phyloP scores from a whole-genome alignment of 495 filamentous ascomycete species.

The Clavariopsis aquatica region DNA sequence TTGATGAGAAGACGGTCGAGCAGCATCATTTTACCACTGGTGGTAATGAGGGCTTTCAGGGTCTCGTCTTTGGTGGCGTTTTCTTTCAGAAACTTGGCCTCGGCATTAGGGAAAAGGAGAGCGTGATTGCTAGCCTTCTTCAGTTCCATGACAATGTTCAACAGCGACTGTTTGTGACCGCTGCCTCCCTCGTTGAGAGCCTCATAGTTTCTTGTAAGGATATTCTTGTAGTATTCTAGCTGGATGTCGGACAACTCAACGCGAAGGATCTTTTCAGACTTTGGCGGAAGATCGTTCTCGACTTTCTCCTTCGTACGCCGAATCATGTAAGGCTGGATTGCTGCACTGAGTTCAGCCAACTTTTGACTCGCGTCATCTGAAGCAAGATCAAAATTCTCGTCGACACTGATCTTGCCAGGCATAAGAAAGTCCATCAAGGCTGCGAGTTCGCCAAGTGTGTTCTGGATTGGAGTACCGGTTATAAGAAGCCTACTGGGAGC shows the following conservation, averaged over 20 bases:
- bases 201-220: conserved; percentile 93
- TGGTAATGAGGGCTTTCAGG: conserved; percentile 85
- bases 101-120: conserved; percentile 93
- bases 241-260: conserved; percentile 95
- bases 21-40: conserved; percentile 99
- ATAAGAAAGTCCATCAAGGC: conserved; percentile 95
- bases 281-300: conserved; percentile 91
- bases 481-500: conserved; percentile 86
- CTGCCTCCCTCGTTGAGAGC: conserved; percentile 86
- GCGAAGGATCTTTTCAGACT: conserved; percentile 97
- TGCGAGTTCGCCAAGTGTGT: conserved; percentile 87
- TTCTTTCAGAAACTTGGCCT: conserved; percentile 78
- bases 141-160: conserved; percentile 99
- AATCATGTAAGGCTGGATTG: conserved; percentile 87
- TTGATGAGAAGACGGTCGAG: conserved; percentile 91
- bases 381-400: conserved; percentile 82
- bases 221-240: conserved; percentile 97
- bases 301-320: conserved; percentile 97
- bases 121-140: conserved; percentile 99
- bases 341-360: conserved; percentile 67
- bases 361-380: conserved; percentile 69
- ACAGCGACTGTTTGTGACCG: conserved; percentile 87
- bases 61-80: conserved; percentile 80
- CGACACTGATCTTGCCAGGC: conserved; percentile 81
- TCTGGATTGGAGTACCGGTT: conserved; percentile 96